Base-by-base conservation (phyloP, 768 basidiomycete genomes). In the Dioszegia hungarica region DNA sequence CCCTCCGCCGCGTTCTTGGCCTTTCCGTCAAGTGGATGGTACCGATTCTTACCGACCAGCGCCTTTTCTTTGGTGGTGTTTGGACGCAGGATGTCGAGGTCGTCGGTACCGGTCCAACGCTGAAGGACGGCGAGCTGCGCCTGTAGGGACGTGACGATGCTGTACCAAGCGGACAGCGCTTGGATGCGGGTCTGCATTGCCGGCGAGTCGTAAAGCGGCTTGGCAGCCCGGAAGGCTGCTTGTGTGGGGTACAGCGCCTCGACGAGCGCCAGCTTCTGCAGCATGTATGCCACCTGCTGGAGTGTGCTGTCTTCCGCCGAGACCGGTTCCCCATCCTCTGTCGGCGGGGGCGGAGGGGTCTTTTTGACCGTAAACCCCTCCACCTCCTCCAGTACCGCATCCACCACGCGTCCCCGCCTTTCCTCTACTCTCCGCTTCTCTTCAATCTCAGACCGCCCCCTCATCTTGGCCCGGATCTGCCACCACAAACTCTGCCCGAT, bases 101-200 rank as follows among this genome's bases (percentile, higher is more conserved):
- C 87, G 61, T 91, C 88, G 73, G 87, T 90, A 15, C 90, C 92
- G 0, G 94, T 97, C 94, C 94, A 97, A 60, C 86, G 85, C 62
- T 88, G 87, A 24, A 98, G 80, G 34, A 90, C 82, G 24, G 79
- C 76, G 54, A 94, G 85, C 63, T 92, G 89, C 55, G 84, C 84
- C 61, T 86, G 85, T n/a, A 95, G 80, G n/a, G 87, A 85, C 24
- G 82, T 82, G 54, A 90, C 83, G 63, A 97, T 82, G n/a, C 86
- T 90, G 39, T 83, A 86, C 92, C 93, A 99, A 11, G 90, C 87
- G 62, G 88, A 88, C 19, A 98, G 82, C 1, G 92, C 87, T 67
- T 95, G 89, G 57, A 88, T 84, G 43, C 90, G 86, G n/a, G 84
- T 80, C 70, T 87, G 86, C 68, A 94, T 92, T 31, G 80, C 78